These are phyloP conservation scores for Brassica hybrid DNA, from an alignment of 441 rosid species.

Conservation along the genomic window DNA sequence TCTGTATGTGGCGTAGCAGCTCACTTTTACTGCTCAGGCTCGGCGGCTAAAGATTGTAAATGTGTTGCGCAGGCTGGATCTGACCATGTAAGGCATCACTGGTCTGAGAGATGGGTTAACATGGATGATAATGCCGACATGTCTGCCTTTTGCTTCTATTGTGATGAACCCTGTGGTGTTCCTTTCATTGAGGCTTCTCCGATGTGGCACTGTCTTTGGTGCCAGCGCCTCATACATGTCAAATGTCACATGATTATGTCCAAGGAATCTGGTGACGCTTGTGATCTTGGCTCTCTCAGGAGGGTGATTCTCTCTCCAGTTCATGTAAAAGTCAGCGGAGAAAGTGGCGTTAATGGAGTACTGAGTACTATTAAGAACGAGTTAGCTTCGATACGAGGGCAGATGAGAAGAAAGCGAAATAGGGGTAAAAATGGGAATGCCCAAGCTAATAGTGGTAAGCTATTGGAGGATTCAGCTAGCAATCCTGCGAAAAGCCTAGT, in stretches of 20 bases:
- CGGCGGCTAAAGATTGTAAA: constrained; percentile 64
- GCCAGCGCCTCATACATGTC: constrained; percentile 72
- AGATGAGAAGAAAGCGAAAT: constrained; percentile 54
- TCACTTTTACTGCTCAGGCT: constrained; percentile 65
- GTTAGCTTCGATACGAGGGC: constrained; percentile 50
- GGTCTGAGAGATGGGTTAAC: constrained; percentile 75
- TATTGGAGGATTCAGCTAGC: constrained; percentile 46
- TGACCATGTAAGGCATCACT: constrained; percentile 62
- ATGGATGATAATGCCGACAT: constrained; percentile 62
- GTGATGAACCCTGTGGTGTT: constrained; percentile 74
- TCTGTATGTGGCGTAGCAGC: constrained; percentile 68
- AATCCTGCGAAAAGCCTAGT: constrained; percentile 44
- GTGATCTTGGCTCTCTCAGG: constrained; percentile 70
- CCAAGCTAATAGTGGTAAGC: constrained; percentile 44
- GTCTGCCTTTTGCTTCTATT: constrained; percentile 67
- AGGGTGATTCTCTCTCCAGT: constrained; percentile 66
- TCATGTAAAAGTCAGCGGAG: constrained; percentile 56
- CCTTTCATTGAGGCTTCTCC: constrained; percentile 74
- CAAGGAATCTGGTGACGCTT: constrained; percentile 62
- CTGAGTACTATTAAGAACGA: constrained; percentile 47
- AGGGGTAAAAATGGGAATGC: constrained; percentile 53
- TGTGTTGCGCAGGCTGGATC: constrained; percentile 68
- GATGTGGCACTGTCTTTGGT: constrained; percentile 77
- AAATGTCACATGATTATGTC: constrained; percentile 69
- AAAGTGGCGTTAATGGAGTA: constrained; percentile 45